Evolutionary conservation across 1,284 basidiomycete genomes (phyloP).

Genomic region (Tremellales sp.): DNA sequence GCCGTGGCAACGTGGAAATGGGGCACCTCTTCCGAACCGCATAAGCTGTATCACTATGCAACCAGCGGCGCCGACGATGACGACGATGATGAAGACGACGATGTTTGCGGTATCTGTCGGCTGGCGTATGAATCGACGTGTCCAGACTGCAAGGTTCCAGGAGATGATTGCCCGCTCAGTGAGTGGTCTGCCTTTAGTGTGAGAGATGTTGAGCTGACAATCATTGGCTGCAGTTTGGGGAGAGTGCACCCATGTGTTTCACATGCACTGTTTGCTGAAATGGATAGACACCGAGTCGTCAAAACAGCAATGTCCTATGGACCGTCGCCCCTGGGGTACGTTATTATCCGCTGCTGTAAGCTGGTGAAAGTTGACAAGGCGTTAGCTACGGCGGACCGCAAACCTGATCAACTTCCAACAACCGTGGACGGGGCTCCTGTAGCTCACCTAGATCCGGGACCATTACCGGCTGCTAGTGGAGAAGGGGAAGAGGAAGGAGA

Average conservation of each 20-base stretch:
- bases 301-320: conserved; percentile 92
- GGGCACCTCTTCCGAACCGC: conserved; percentile 41
- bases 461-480: conserved; percentile 14
- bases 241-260: conserved; percentile 89
- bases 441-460: conserved; percentile 33
- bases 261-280: conserved; percentile 91
- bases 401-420: conserved; percentile 42
- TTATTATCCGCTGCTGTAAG: conserved; percentile 19
- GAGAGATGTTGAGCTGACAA: conserved; percentile 4
- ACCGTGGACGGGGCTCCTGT: conserved; percentile 36
- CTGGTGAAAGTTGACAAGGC: conserved; percentile 4
- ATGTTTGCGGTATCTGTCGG: conserved; percentile 91
- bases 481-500: conserved; percentile 5
- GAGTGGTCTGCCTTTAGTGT: conserved; percentile 40
- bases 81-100: conserved; percentile 33
- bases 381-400: conserved; percentile 43
- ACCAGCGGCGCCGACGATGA: conserved; percentile 2
- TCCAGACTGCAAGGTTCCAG: conserved; percentile 87
- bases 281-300: conserved; percentile 84
- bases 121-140: conserved; percentile 88
- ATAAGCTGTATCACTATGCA: conserved; percentile 38
- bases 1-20: conserved; percentile 49
- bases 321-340: conserved; percentile 84
- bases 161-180: conserved; percentile 96
- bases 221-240: conserved; percentile 66